Conservation (phyloP, 2,329 filamentous ascomycete genomes). For the Talaromyces sp. region DNA sequence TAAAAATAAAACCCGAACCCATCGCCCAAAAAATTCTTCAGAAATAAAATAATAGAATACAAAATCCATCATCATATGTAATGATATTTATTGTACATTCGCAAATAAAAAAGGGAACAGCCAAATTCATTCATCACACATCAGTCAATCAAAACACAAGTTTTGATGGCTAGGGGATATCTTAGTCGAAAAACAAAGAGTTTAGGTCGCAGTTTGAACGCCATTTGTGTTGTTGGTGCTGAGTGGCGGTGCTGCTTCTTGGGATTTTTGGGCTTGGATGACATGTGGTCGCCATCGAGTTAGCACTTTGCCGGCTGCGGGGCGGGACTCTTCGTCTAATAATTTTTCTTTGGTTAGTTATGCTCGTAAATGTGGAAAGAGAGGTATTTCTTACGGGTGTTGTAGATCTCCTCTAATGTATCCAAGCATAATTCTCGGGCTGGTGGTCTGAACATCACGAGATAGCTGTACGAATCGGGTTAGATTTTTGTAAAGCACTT, state of each 20-base stretch:
- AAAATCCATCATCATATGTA: neutral
- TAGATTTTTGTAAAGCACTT: neutral
- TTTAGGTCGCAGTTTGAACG: neutral
- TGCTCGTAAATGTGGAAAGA: neutral
- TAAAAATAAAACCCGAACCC: neutral
- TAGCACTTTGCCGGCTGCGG: constrained; percentile 48
- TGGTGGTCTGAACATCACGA: constrained; percentile 55
- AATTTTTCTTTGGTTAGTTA: neutral
- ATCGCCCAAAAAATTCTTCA: neutral
- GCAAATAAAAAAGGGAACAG: neutral
- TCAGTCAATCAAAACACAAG: neutral
- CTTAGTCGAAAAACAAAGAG: neutral
- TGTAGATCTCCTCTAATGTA: constrained; percentile 54
- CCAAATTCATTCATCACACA: neutral
- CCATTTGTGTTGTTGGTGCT: neutral
- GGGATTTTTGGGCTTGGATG: constrained; percentile 13
- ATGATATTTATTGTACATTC: neutral
- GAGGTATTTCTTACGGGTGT: constrained; percentile 38
- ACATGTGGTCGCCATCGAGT: constrained; percentile 50
- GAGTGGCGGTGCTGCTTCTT: neutral
- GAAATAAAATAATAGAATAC: neutral
- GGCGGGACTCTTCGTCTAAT: constrained; percentile 43
- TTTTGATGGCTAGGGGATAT: neutral
- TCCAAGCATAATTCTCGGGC: constrained; percentile 53
- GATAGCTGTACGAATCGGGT: constrained; percentile 36